Evolutionary conservation across 805 yeast genomes (phyloP), one percentile per base, ranked within the genome.

Genomic region (Vanderwaltozyma polyspora): DNA sequence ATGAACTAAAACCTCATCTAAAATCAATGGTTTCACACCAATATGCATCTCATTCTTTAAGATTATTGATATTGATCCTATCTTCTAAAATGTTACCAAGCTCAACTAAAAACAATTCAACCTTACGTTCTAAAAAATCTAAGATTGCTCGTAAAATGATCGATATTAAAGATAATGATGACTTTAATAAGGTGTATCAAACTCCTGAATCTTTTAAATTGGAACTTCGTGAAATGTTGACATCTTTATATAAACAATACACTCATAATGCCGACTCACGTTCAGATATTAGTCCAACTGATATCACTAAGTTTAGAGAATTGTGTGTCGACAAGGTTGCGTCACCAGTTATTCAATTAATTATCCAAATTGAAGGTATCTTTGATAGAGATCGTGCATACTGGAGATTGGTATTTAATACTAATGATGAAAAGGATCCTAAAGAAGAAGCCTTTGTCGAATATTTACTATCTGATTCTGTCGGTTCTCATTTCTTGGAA

Each of bases 401-500:
- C 40, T 80, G 86, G 79, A 76, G 76, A 48, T 55, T 70, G 28
- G 63, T 78, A 0, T 82, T 85, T 60, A 58, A 60, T 28, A 71
- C 68, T 9, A 61, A 63, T 11, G 71, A 64, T 3, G 75, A 67
- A 18, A 66, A 58, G 33, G 76, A 79, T 41, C 34, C 71, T 1
- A 68, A 72, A 38, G 91, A 82, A 47, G 87, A 72, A 42, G 74
- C 91, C 0, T 86, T 81, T 55, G 77, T 87, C 21, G 95, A 86
- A 52, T 81, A 80, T 48, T 64, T 87, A 35, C 60, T 89, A 25
- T 74, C 91, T 7, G 95, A 86, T 51, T 66, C 93, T 1, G 84
- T 87, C n/a, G 98, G 97, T 0, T 80, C 94, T 1, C 96, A 86
- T 59, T 89, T 91, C 63, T 64, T 89, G 19, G 85, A 91, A 56